Base-by-base conservation (phyloP, 169 alveolate species). In the Plasmodium coatneyi region DNA sequence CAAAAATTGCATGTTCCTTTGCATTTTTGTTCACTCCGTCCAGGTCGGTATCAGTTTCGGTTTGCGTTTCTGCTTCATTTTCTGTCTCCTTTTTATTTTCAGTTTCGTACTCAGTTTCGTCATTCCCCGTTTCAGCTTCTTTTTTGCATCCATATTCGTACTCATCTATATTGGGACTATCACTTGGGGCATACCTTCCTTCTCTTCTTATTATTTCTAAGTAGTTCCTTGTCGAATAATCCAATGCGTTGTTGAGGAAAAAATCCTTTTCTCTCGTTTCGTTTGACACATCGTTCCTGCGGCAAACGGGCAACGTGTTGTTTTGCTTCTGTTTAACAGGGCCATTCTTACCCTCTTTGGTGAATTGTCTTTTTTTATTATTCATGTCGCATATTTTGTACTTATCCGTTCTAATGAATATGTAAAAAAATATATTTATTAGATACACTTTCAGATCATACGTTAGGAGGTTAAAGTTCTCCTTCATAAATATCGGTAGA, bases 351-450 rank as follows among this genome's bases (percentile, higher is more conserved):
- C 52, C n/a, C 76, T 32, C n/a, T 41, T 54, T 86, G 56, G 49
- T 22, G 43, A 74, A 52, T 10, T 70, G 78, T 25, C 76, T 71
- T 54, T 66, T 83, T 30, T 86, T 86, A 83, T 83, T 83, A 46
- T 43, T 83, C 54, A 71, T 39, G 32, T 76, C 70, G 25, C 46
- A n/a, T 74, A 86, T 86, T 49, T 52, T 86, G 66, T 86, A 86
- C 70, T 74, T 86, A 43, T 86, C 93, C 43, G 81, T 86, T 74
- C 80, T 76, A 49, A 76, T 56, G 25, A 86, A 86, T 41, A 86
- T 86, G 66, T 36, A 86, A 56, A 86, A 86, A 86, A 86, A 86
- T 46, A 86, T 86, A 78, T 86, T 86, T 86, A 86, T 86, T 86
- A 86, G 19, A 43, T 86, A 86, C 34, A 70, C 71, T 86, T 86